A percentile compares a stretch with the other conserved stretches of the same genome.
Evolutionary conservation across 371 early-diverging fungal species (phyloP).

Genomic region (Phascolomyces articulosus): DNA sequence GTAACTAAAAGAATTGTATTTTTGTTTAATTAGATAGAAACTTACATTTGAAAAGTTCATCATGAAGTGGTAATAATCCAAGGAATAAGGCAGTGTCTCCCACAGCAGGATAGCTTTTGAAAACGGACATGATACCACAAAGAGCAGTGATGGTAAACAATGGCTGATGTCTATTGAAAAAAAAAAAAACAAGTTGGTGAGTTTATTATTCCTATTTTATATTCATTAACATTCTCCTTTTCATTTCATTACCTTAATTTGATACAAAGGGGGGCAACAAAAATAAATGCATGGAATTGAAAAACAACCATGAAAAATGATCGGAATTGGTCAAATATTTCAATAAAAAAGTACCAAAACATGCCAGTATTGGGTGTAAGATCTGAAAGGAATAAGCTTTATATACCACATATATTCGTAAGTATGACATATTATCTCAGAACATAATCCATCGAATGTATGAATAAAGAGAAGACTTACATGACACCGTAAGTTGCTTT

Average conservation of each 20-base stretch:
- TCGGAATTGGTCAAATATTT: constrained; percentile 97
- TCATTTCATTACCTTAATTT: constrained; percentile 60
- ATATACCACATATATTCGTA: not conserved
- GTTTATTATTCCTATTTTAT: not conserved
- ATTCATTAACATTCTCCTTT: not conserved
- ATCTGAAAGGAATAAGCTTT: constrained; percentile 69
- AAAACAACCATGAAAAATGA: constrained; percentile 91
- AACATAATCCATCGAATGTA: too few species aligned
- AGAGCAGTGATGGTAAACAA: constrained; percentile 74
- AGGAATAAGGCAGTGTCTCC: constrained; percentile 86
- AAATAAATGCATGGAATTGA: constrained; percentile 86
- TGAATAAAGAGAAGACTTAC: constrained; percentile 45
- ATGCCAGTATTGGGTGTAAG: constrained; percentile 95
- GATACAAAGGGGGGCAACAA: constrained; percentile 80
- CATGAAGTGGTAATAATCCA: constrained; percentile 76
- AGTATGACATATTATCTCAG: not conserved
- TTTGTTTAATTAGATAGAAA: too few species aligned
- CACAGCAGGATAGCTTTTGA: constrained; percentile 91
- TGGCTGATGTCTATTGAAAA: constrained; percentile 65
- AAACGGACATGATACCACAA: constrained; percentile 75
- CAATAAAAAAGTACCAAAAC: constrained; percentile 98
- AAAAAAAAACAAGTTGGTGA: not conserved
- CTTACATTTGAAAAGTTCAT: constrained; percentile 88
- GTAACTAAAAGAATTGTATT: too few species aligned
- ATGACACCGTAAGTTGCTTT: constrained; percentile 76